These are phyloP conservation scores for Neopestalotiopsis sp. DNA, from an alignment of 2,329 filamentous ascomycete species.

Conservation along the genomic window DNA sequence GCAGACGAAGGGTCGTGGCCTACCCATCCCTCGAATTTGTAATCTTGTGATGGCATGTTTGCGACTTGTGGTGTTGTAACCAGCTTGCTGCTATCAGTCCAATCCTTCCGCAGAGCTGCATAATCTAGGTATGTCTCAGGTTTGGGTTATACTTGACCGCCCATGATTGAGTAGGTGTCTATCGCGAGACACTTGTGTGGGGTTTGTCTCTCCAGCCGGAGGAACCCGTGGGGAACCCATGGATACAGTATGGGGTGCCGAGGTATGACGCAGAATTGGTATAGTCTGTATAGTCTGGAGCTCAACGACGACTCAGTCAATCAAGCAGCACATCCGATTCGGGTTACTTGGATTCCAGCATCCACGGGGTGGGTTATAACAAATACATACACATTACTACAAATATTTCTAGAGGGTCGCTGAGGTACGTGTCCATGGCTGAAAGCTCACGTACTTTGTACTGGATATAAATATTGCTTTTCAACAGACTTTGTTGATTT, in stretches of 20 bases:
- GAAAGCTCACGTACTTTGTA: not conserved
- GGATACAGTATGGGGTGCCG: conserved; percentile 10
- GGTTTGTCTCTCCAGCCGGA: not conserved
- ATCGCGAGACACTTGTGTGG: not conserved
- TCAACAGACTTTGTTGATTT: not conserved
- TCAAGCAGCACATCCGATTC: too few species aligned
- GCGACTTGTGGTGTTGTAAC: not conserved
- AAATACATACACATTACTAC: too few species aligned
- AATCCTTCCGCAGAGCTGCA: too few species aligned
- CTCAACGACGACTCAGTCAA: too few species aligned
- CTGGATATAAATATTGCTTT: not conserved
- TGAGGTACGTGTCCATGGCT: too few species aligned
- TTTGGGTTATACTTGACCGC: not conserved
- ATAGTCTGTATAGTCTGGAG: too few species aligned
- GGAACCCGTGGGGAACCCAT: conserved; percentile 11
- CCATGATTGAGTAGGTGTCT: not conserved
- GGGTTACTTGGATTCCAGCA: too few species aligned
- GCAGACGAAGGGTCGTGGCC: conserved; percentile 19
- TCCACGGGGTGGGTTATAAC: too few species aligned
- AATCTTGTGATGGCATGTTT: conserved; percentile 18
- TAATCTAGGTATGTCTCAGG: too few species aligned
- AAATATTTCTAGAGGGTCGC: too few species aligned
- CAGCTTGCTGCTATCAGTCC: not conserved
- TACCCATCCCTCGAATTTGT: conserved; percentile 23
- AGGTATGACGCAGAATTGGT: conserved; percentile 11